Evolutionary conservation across 129 eudicot species (phyloP).

Genomic region (Tagetes patula): DNA sequence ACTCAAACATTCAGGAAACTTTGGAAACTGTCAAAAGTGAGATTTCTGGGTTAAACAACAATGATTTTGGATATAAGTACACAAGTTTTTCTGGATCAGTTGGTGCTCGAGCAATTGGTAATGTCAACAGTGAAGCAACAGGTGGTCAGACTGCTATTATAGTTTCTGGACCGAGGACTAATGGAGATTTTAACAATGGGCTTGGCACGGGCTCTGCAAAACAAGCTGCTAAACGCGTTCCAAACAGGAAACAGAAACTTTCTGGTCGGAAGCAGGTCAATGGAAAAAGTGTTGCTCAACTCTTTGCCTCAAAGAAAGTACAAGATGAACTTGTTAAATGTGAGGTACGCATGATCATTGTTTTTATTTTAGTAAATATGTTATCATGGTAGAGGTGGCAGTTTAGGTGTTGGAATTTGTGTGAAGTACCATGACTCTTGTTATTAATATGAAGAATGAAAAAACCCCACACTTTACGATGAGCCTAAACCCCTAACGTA

Average conservation of each 20-base stretch:
- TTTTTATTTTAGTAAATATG: not conserved
- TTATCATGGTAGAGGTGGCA: not conserved
- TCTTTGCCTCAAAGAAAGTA: slow-evolving; percentile 71
- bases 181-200: slow-evolving; percentile 43
- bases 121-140: slow-evolving; percentile 38
- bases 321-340: slow-evolving; percentile 62
- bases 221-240: slow-evolving; percentile 44
- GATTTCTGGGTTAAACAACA: slow-evolving; percentile 24
- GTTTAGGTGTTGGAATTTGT: too few relatives aligned
- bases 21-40: slow-evolving; percentile 27
- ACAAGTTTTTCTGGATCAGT: slow-evolving; percentile 30
- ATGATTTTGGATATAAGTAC: slow-evolving; percentile 28
- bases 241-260: slow-evolving; percentile 43
- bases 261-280: slow-evolving; percentile 55
- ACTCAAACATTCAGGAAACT: slow-evolving; percentile 33
- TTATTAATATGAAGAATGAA: too few relatives aligned
- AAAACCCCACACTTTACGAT: too few relatives aligned
- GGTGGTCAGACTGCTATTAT: slow-evolving; percentile 30
- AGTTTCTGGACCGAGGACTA: slow-evolving; percentile 34
- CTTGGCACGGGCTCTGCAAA: slow-evolving; percentile 42
- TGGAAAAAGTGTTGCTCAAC: slow-evolving; percentile 62
- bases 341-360: slow-evolving; percentile 48
- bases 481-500: too few relatives aligned
- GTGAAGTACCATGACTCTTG: too few relatives aligned
- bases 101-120: slow-evolving; percentile 30